A percentile compares a stretch with the other conserved stretches of the same genome.
These are phyloP conservation scores for Trichoderma semiorbis DNA, from an alignment of 2,329 filamentous ascomycete genomes.

Conservation along the genomic window DNA sequence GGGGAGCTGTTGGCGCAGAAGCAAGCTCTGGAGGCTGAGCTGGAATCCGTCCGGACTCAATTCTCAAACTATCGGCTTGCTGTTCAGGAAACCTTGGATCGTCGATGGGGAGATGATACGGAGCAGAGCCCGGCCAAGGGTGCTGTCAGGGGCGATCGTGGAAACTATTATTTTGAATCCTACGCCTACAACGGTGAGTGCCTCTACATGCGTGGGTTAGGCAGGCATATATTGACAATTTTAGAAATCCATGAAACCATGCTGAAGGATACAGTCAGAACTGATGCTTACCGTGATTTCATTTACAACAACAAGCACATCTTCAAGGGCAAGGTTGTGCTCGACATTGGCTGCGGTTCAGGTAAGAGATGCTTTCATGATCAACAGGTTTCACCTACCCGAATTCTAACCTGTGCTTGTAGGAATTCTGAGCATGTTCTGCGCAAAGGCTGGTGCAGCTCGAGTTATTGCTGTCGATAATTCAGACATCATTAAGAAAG, in stretches of 20 bases:
- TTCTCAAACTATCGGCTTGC: conserved; percentile 63
- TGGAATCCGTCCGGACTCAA: conserved; percentile 56
- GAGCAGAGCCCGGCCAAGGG: conserved; percentile 33
- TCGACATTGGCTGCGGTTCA: conserved; percentile 86
- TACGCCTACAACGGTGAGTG: conserved; percentile 57
- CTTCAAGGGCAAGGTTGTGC: conserved; percentile 79
- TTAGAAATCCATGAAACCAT: conserved; percentile 90
- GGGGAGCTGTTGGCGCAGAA: conserved; percentile 48
- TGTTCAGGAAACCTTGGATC: conserved; percentile 64
- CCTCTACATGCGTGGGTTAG: background rate
- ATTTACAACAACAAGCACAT: conserved; percentile 88
- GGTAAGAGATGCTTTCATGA: conserved; percentile 35
- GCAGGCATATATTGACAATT: background rate
- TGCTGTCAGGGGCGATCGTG: conserved; percentile 29
- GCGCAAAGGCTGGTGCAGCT: conserved; percentile 81
- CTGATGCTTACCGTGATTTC: conserved; percentile 90
- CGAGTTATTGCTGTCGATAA: conserved; percentile 90
- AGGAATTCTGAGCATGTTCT: conserved; percentile 93
- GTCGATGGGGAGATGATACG: conserved; percentile 58
- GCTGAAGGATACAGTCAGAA: conserved; percentile 86
- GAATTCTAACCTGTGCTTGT: background rate
- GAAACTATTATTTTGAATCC: conserved; percentile 57
- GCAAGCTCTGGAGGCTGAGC: conserved; percentile 56
- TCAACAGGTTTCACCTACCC: background rate
- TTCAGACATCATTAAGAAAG: conserved; percentile 83